Percentiles rank a stretch among this genome's conserved stretches.
These are phyloP conservation scores for Clavispora vitiphila DNA, from an alignment of 805 yeast species.

Conservation along the genomic window DNA sequence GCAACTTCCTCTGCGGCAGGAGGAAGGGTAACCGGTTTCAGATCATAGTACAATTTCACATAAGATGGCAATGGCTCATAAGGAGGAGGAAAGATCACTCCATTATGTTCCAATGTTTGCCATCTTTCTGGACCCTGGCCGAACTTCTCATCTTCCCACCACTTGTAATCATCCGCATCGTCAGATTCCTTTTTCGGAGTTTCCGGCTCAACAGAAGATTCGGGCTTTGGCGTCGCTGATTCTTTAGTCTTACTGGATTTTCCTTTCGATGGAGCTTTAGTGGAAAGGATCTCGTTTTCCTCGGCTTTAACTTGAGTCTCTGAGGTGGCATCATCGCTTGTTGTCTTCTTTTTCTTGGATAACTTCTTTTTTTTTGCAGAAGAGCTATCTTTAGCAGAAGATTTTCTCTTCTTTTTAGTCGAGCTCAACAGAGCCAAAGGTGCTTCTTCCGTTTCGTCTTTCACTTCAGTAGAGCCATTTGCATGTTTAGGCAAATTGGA, in stretches of 20 bases:
- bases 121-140: conserved; percentile 73
- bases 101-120: conserved; percentile 82
- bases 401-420: conserved; percentile 8
- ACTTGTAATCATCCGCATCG: conserved; percentile 56
- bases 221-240: background rate
- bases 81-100: conserved; percentile 90
- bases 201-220: conserved; percentile 2
- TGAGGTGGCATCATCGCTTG: background rate
- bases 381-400: background rate
- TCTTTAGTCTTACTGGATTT: background rate
- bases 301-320: conserved; percentile 1
- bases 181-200: conserved; percentile 17
- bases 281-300: too few relatives aligned
- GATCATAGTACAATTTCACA: conserved; percentile 72
- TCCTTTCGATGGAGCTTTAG: background rate
- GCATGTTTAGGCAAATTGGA: conserved; percentile 4
- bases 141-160: conserved; percentile 80
- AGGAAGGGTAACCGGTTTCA: conserved; percentile 70
- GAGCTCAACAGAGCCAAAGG: conserved; percentile 13
- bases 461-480: background rate
- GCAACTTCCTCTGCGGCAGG: conserved; percentile 92
- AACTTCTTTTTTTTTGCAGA: conserved; percentile 4
- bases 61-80: conserved; percentile 80
- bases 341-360: conserved; percentile 1
- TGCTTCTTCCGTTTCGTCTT: conserved; percentile 14